These are phyloP conservation scores for Castanopsis chinensis DNA, from an alignment of 306 rosid genomes.

Conservation along the genomic window DNA sequence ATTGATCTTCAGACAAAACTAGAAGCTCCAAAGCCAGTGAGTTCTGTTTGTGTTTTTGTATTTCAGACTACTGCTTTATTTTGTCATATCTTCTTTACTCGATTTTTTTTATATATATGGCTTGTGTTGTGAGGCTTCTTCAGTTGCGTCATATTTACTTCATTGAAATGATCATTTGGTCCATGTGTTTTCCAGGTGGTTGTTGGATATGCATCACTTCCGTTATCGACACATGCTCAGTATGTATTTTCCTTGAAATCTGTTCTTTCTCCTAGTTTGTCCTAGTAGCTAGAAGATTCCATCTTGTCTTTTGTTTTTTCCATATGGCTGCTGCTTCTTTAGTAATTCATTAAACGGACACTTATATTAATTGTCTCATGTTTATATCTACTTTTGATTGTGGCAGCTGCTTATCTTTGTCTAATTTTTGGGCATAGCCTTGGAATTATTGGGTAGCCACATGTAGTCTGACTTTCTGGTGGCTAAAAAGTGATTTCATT, in stretches of 20 bases:
- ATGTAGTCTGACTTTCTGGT: background rate
- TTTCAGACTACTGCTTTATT: slow-evolving; percentile 10
- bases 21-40: slow-evolving; percentile 95
- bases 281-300: slow-evolving; percentile 3
- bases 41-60: slow-evolving; percentile 26
- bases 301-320: background rate
- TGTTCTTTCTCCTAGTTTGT: slow-evolving; percentile 2
- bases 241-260: slow-evolving; percentile 48
- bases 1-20: slow-evolving; percentile 91
- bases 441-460: background rate
- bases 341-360: background rate
- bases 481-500: background rate
- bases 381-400: background rate
- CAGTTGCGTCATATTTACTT: background rate
- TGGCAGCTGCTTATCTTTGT: background rate
- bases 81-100: slow-evolving; percentile 3
- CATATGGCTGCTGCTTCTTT: slow-evolving; percentile 17
- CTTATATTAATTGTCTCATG: background rate
- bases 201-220: slow-evolving; percentile 87
- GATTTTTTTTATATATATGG: background rate
- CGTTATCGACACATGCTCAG: slow-evolving; percentile 94
- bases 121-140: slow-evolving; percentile 11
- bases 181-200: slow-evolving; percentile 61
- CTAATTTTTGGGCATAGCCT: background rate
- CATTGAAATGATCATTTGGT: slow-evolving; percentile 27